These are phyloP conservation scores for Tetraselmis chui DNA, from an alignment of 139 green algal species.

Conservation along the genomic window DNA sequence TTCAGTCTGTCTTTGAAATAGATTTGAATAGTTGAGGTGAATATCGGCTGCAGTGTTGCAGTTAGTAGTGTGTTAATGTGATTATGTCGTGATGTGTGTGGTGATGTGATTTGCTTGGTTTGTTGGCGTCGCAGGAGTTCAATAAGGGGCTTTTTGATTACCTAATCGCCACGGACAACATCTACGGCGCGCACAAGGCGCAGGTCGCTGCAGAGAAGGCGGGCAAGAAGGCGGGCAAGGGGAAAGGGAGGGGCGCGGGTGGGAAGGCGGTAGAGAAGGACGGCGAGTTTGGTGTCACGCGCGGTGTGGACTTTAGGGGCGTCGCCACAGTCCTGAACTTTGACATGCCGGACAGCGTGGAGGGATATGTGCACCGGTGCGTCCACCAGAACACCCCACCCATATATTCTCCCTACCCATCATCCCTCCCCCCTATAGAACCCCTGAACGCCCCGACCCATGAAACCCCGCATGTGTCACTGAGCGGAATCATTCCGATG, in stretches of 20 bases:
- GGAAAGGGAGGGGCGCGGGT: not conserved
- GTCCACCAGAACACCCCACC: too few species aligned
- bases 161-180: constrained; percentile 82
- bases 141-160: constrained; percentile 87
- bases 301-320: constrained; percentile 94
- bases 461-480: too few species aligned
- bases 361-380: constrained; percentile 8
- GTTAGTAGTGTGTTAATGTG: too few species aligned
- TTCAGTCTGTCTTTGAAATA: too few species aligned
- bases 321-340: constrained; percentile 89
- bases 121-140: constrained; percentile 74
- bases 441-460: too few species aligned
- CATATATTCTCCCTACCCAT: too few species aligned
- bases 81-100: too few species aligned
- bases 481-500: too few species aligned
- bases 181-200: constrained; percentile 28
- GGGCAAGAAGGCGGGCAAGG: not conserved
- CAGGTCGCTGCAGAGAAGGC: constrained; percentile 7
- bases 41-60: too few species aligned
- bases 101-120: too few species aligned
- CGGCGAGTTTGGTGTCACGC: constrained; percentile 91
- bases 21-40: too few species aligned
- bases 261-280: constrained; percentile 36
- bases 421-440: too few species aligned
- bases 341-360: constrained; percentile 50